Percentiles rank a stretch among this genome's conserved stretches.
Evolutionary conservation across 78 protist genomes (phyloP).

Genomic region (Corallochytrium limacisporum): DNA sequence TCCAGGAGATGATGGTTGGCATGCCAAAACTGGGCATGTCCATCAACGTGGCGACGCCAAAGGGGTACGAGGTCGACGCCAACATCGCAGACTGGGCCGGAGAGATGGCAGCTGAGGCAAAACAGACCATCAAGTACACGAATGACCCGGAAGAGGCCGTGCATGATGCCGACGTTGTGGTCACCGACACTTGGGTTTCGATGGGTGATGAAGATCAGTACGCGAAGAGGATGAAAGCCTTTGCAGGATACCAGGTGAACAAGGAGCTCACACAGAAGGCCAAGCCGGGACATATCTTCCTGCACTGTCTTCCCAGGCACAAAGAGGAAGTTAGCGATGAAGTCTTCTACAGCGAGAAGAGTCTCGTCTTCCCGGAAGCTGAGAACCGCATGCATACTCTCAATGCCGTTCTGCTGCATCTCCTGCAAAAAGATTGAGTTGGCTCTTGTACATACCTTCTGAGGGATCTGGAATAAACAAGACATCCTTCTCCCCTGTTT

Average conservation of each 20-base stretch:
- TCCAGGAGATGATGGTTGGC: background rate
- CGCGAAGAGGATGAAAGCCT: conserved; percentile 2
- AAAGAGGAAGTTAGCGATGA: conserved; percentile 40
- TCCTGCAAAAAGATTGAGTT: too few species aligned
- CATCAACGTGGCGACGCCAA: background rate
- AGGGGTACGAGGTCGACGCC: background rate
- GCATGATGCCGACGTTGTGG: conserved; percentile 31
- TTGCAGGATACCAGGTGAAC: conserved; percentile 43
- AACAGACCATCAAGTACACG: background rate
- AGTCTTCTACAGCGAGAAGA: conserved; percentile 39
- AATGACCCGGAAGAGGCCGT: conserved; percentile 37
- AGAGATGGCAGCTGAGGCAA: conserved; percentile 17
- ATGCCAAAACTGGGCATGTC: background rate
- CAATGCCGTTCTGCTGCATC: conserved; percentile 33
- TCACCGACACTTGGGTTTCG: conserved; percentile 60
- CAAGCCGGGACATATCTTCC: conserved; percentile 26
- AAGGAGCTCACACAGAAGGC: conserved; percentile 20
- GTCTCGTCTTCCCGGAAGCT: conserved; percentile 53
- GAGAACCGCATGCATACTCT: conserved; percentile 62
- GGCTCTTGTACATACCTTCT: too few species aligned
- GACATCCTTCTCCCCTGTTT: too few species aligned
- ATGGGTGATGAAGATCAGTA: conserved; percentile 31
- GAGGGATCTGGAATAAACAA: too few species aligned
- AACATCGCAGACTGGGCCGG: background rate
- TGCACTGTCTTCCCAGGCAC: conserved; percentile 64